A percentile compares a stretch with the other conserved stretches of the same genome.
phyloP scores from a whole-genome alignment of 371 early-diverging fungal species.

The Apophysomyces trapeziformis region DNA sequence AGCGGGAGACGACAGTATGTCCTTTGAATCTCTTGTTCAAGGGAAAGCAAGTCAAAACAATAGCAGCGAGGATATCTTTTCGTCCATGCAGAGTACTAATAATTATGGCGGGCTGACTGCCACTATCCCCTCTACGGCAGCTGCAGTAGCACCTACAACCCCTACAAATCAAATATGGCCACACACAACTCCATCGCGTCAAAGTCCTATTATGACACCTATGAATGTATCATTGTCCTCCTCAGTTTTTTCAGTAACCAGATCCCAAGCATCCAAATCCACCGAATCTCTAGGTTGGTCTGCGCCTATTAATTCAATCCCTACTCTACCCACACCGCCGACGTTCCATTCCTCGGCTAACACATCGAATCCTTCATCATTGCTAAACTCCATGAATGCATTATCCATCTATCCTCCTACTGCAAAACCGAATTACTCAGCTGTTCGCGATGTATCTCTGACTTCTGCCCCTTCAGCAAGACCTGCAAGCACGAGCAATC shows the following conservation, averaged over 20 bases:
- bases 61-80: constrained; percentile 27
- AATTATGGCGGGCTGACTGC: background rate
- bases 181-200: constrained; percentile 7
- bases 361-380: constrained; percentile 2
- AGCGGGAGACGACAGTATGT: constrained; percentile 19
- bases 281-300: constrained; percentile 1
- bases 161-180: constrained; percentile 15
- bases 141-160: constrained; percentile 5
- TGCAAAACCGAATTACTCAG: constrained; percentile 17
- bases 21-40: constrained; percentile 47
- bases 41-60: constrained; percentile 17
- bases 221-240: constrained; percentile 8
- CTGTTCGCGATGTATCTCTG: constrained; percentile 17
- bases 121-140: constrained; percentile 7
- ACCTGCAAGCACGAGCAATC: constrained; percentile 13
- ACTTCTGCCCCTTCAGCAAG: constrained; percentile 14
- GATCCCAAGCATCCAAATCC: background rate
- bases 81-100: constrained; percentile 2
- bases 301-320: background rate
- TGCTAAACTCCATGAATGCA: constrained; percentile 9
- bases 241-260: background rate
- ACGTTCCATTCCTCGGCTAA: background rate
- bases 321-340: constrained; percentile 16
- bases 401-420: constrained; percentile 9
- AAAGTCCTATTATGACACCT: constrained; percentile 19